Percentiles rank a stretch among this genome's conserved stretches.
Conservation (phyloP, 768 basidiomycete genomes). For the Strobilomyces confusus region DNA sequence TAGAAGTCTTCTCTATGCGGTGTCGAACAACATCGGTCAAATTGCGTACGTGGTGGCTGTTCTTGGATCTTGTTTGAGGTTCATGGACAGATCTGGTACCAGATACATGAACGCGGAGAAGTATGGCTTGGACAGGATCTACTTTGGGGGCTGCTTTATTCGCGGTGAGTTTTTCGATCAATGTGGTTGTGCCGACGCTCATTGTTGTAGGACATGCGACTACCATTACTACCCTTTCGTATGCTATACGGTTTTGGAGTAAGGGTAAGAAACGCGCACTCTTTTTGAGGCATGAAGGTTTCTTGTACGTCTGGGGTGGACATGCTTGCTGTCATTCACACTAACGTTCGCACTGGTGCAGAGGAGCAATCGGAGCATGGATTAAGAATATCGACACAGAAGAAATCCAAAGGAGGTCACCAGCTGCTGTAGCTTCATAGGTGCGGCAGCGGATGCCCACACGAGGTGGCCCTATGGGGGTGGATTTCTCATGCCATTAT, state of each 20-base stretch:
- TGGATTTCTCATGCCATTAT: conserved; percentile 21
- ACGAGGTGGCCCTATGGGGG: conserved; percentile 26
- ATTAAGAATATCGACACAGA: conserved; percentile 84
- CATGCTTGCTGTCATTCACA: background rate
- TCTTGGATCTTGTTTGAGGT: background rate
- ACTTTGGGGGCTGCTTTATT: conserved; percentile 99
- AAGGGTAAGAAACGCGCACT: conserved; percentile 95
- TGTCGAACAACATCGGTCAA: conserved; percentile 99
- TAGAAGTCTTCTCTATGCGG: conserved; percentile 88
- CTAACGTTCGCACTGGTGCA: conserved; percentile 28
- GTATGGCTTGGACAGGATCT: conserved; percentile 93
- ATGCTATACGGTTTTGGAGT: conserved; percentile 99
- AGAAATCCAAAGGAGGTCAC: conserved; percentile 13
- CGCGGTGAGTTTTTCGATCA: conserved; percentile 58
- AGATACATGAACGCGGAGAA: conserved; percentile 99
- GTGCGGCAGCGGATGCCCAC: conserved; percentile 7
- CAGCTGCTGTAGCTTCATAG: conserved; percentile 7
- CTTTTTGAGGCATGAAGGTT: conserved; percentile 97
- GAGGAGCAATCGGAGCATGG: conserved; percentile 96
- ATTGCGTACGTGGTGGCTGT: conserved; percentile 77
- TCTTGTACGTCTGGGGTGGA: conserved; percentile 64
- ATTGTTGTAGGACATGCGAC: conserved; percentile 77
- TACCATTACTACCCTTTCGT: conserved; percentile 95
- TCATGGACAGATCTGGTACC: conserved; percentile 13
- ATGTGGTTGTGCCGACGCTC: background rate